A percentile compares a stretch with the other conserved stretches of the same genome.
Evolutionary conservation across 2,329 filamentous ascomycete species (phyloP).

Genomic region (Diaporthe destruens): DNA sequence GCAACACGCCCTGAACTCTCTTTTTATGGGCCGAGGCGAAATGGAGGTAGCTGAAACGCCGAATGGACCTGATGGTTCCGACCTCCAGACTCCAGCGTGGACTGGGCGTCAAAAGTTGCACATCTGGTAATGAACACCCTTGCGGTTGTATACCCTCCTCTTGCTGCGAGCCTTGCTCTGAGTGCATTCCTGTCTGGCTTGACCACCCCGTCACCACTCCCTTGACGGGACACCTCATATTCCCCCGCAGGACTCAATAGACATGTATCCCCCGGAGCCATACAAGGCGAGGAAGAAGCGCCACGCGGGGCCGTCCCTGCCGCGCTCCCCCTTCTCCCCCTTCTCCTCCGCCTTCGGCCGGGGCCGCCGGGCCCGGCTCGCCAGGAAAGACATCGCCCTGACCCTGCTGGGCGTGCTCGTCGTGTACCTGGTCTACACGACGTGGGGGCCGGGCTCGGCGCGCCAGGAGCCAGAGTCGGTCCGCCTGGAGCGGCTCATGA

Average conservation of each 20-base stretch:
- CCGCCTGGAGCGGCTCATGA: conserved; percentile 51
- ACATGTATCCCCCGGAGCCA: conserved; percentile 9
- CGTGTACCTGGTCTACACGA: conserved; percentile 37
- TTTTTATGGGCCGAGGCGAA: conserved; percentile 1
- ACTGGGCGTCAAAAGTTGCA: neutral
- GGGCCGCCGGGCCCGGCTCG: conserved; percentile 22
- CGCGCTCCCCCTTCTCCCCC: conserved; percentile 15
- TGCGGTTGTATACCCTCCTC: neutral
- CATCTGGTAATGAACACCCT: neutral
- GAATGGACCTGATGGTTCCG: neutral
- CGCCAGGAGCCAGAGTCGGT: conserved; percentile 18
- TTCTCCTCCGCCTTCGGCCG: conserved; percentile 11
- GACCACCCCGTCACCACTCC: neutral
- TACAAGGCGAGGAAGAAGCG: conserved; percentile 25
- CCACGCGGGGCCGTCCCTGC: conserved; percentile 15
- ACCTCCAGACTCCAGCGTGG: neutral
- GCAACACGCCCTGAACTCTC: neutral
- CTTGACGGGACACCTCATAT: neutral
- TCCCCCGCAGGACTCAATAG: neutral
- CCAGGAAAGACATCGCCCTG: conserved; percentile 19
- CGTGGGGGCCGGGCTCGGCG: neutral
- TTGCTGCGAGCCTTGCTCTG: neutral
- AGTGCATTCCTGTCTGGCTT: neutral
- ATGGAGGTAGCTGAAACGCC: conserved; percentile 31
- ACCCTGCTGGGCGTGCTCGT: conserved; percentile 33